Evolutionary conservation across 129 eudicot species (phyloP), one percentile per base, ranked within the genome.

Genomic region (sunflower (Helianthus annuus)): DNA sequence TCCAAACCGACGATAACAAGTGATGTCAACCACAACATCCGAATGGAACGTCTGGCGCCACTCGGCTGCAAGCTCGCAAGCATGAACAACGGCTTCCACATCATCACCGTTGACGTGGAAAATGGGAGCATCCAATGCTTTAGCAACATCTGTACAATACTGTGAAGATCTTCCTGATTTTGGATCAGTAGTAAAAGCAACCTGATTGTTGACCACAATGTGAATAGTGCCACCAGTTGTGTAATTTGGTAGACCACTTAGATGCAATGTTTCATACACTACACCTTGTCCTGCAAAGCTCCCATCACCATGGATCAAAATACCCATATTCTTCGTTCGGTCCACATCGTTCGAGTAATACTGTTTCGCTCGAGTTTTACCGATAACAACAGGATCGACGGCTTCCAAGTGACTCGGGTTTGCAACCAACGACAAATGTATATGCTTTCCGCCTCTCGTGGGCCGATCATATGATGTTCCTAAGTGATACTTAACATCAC

Each of bases 361-460:
- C 34, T 94, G 99, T 53, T 94, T 94, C 3, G 94, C 97, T 78
- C 99, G 78, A 6, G 99, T 94, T 81, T 94, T 94, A 4, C 98
- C 98, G 24, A 93, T 76, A 36, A 93, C 98, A 57, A 93, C 97
- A 5, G 98, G 97, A 53, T 90, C 99, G 53, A 94, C 99, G 62
- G 99, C 99, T 83, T 94, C 99, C 79, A 94, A 84, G 62, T 94
- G 99, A 76, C 99, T 94, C 7, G 99, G 99, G 75, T 94, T 94
- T 49, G 99, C 99, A 59, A 94, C 96, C 79, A 94, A 64, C 0
- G 99, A 94, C 64, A 94, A 78, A 82, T 94, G 99, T 24, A 94
- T 82, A 54, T 89, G 85, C 78, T 86, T 90, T 40, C 99, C 99
- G 19, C 96, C 97, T 73, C 99, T 84, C 48, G 97, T 94, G 10